Conservation (phyloP, 495 filamentous ascomycete genomes). For the Annulohypoxylon maeteangense region DNA sequence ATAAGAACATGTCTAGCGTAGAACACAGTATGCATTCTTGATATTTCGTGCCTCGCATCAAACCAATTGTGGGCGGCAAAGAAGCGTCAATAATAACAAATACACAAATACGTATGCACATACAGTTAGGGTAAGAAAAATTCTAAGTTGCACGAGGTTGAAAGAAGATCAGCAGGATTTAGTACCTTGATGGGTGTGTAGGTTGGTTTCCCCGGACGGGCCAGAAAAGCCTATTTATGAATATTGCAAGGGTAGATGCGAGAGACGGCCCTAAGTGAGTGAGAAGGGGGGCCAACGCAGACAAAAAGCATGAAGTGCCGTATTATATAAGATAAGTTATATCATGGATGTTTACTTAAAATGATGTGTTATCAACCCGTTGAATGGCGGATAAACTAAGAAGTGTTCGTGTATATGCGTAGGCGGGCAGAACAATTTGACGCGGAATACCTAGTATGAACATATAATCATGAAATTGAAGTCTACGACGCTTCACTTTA, state of each 20-base stretch:
- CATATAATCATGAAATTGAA: too few species aligned
- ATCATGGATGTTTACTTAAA: neutral
- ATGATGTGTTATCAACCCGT: neutral
- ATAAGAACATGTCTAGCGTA: neutral
- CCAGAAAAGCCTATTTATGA: conserved; percentile 41
- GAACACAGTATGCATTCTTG: conserved; percentile 3
- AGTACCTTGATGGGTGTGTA: conserved; percentile 30
- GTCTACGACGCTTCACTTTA: too few species aligned
- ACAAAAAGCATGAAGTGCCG: conserved; percentile 8
- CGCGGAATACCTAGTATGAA: neutral
- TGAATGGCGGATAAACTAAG: neutral
- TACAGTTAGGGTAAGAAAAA: conserved; percentile 26
- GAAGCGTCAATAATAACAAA: neutral
- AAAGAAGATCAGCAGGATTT: conserved; percentile 29
- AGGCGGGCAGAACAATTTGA: neutral
- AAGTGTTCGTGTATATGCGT: neutral
- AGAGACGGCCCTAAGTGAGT: conserved; percentile 6
- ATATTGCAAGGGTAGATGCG: conserved; percentile 15
- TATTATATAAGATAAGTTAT: conserved; percentile 8
- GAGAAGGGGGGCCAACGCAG: neutral
- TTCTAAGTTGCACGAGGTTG: conserved; percentile 20
- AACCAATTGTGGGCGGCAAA: conserved; percentile 9
- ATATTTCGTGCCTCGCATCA: neutral
- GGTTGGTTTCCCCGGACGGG: conserved; percentile 38
- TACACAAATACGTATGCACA: neutral